Evolutionary conservation across 345 rosid species (phyloP).

Genomic region (Hirschfeldia incana): DNA sequence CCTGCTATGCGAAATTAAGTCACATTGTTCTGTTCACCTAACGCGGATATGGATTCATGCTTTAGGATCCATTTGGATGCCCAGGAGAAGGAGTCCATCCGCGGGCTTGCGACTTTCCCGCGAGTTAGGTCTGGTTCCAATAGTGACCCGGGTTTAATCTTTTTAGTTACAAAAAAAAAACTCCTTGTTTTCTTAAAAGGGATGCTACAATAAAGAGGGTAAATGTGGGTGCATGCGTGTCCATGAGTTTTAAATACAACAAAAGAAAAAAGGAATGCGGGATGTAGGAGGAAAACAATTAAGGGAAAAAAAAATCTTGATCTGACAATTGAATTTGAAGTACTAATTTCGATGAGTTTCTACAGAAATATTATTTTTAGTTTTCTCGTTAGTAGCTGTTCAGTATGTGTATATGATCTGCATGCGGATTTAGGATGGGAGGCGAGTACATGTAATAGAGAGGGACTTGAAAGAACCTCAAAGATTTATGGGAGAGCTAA

Average conservation of each 20-base stretch:
- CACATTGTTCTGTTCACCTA: too few relatives aligned
- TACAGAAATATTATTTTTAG: background rate
- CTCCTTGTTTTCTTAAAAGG: background rate
- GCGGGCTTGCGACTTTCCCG: too few relatives aligned
- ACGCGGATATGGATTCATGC: too few relatives aligned
- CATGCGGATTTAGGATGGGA: constrained; percentile 55
- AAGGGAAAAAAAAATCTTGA: background rate
- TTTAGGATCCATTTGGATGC: too few relatives aligned
- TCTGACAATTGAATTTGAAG: background rate
- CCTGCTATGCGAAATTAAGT: too few relatives aligned
- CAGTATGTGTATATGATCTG: background rate
- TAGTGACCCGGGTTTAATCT: too few relatives aligned
- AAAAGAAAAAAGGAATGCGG: background rate
- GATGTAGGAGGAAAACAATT: background rate
- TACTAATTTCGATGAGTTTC: background rate
- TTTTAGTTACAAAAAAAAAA: too few relatives aligned
- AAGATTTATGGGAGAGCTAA: constrained; percentile 65
- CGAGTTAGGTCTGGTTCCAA: too few relatives aligned
- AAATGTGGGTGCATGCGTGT: background rate
- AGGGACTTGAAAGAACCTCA: constrained; percentile 65
- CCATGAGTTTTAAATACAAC: background rate
- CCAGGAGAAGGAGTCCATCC: too few relatives aligned
- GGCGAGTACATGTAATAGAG: constrained; percentile 61
- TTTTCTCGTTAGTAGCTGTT: background rate
- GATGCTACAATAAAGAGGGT: background rate